Evolutionary conservation across 1,284 basidiomycete species (phyloP).

Genomic region (Inonotus obliquus): DNA sequence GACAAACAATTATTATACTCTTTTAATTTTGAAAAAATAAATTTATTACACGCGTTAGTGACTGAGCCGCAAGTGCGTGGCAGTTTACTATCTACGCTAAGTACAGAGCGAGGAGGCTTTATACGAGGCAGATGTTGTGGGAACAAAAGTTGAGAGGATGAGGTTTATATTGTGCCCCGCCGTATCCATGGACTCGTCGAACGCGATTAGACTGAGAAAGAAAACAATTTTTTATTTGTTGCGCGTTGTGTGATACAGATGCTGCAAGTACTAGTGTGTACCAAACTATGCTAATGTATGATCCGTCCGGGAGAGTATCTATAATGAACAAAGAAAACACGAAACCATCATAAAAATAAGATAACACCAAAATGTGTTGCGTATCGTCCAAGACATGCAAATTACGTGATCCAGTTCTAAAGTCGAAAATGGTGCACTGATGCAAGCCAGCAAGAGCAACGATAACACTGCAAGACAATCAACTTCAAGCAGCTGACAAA

Average conservation of each 20-base stretch:
- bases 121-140: no score
- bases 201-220: background rate
- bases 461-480: background rate
- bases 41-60: no score
- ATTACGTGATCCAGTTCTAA: background rate
- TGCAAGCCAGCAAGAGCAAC: background rate
- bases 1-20: no score
- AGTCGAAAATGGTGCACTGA: background rate
- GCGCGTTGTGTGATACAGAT: slow-evolving; percentile 12
- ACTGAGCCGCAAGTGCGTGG: no score
- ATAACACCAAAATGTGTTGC: background rate
- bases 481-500: slow-evolving; percentile 4
- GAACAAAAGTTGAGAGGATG: no score
- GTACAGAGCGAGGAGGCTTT: no score
- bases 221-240: slow-evolving; percentile 6
- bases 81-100: no score
- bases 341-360: background rate
- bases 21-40: no score
- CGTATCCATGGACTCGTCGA: no score
- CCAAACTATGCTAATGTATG: slow-evolving; percentile 11
- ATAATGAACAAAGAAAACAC: slow-evolving; percentile 1
- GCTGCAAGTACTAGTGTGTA: background rate
- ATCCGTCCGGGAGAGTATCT: background rate
- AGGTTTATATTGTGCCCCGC: no score
- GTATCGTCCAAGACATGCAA: background rate